Percentiles rank a stretch among this genome's conserved stretches.
Evolutionary conservation across 352 stramenopile genomes (phyloP).

Genomic region (Globisporangium solare): DNA sequence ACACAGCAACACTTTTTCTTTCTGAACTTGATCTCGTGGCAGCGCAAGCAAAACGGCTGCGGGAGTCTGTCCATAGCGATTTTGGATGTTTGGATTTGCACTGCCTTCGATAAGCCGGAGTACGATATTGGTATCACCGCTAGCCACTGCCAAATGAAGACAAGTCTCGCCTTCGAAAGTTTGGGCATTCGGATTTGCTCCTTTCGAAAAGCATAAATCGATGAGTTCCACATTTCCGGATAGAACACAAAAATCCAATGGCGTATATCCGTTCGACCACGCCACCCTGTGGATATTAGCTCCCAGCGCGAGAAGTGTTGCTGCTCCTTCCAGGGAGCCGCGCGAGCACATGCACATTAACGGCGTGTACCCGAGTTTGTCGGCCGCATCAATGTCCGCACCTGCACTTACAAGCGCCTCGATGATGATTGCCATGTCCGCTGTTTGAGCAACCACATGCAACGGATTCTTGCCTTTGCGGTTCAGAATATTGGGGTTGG

Average conservation of each 20-base stretch:
- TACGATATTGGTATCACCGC: constrained; percentile 44
- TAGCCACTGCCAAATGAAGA: constrained; percentile 58
- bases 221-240: constrained; percentile 43
- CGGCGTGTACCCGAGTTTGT: constrained; percentile 68
- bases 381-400: constrained; percentile 52
- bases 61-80: constrained; percentile 69
- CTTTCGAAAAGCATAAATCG: constrained; percentile 64
- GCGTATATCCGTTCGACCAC: constrained; percentile 74
- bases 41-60: constrained; percentile 43
- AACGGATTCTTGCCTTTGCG: constrained; percentile 53
- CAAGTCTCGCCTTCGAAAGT: constrained; percentile 68
- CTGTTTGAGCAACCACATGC: constrained; percentile 50
- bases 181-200: constrained; percentile 49
- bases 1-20: constrained; percentile 31
- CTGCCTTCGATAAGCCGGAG: constrained; percentile 45
- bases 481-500: constrained; percentile 58
- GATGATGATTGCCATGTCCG: constrained; percentile 65
- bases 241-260: constrained; percentile 55
- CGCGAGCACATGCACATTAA: constrained; percentile 70
- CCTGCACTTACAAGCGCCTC: constrained; percentile 48
- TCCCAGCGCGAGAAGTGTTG: constrained; percentile 68
- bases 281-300: constrained; percentile 52
- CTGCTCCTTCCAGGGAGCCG: constrained; percentile 59
- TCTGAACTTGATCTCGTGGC: constrained; percentile 10
- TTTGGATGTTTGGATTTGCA: constrained; percentile 53